Percentiles rank a stretch among this genome's conserved stretches.
phyloP scores from a whole-genome alignment of 352 stramenopile species.

The Phytophthora hybrid region DNA sequence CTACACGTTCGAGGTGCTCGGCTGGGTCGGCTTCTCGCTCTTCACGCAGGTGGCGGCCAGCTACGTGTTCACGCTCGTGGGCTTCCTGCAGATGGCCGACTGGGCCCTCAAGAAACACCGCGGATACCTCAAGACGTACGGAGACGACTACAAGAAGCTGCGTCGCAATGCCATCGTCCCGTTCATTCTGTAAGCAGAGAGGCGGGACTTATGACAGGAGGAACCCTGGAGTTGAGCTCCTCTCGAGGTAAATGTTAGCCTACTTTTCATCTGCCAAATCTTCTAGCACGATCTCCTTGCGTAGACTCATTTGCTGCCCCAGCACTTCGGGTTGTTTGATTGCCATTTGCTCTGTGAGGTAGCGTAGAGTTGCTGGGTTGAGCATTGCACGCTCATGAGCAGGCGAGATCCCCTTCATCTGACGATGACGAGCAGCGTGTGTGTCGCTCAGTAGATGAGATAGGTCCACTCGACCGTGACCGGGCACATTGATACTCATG shows the following conservation, averaged over 20 bases:
- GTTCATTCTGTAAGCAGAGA: constrained; percentile 71
- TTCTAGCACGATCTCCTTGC: constrained; percentile 52
- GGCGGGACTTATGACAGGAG: too few species aligned
- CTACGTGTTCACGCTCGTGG: constrained; percentile 88
- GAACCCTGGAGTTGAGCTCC: too few species aligned
- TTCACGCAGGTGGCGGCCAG: constrained; percentile 86
- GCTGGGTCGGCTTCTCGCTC: constrained; percentile 90
- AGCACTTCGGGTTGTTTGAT: constrained; percentile 48
- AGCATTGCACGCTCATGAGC: constrained; percentile 53
- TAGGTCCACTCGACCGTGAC: constrained; percentile 56
- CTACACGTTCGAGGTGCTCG: constrained; percentile 92
- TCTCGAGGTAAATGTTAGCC: neutral
- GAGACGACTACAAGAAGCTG: constrained; percentile 90
- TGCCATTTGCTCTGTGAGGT: constrained; percentile 62
- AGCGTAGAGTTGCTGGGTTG: constrained; percentile 63
- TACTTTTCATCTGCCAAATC: constrained; percentile 55
- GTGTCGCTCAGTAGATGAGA: constrained; percentile 58
- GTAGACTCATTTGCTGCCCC: constrained; percentile 8
- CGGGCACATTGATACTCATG: constrained; percentile 53
- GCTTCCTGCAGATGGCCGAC: constrained; percentile 91
- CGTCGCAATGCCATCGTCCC: constrained; percentile 87
- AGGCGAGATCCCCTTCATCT: constrained; percentile 42
- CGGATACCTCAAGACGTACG: constrained; percentile 89
- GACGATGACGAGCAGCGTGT: constrained; percentile 52
- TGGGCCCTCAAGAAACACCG: constrained; percentile 92